phyloP scores from a whole-genome alignment of 192 early-diverging fungal genomes.

The Coemansia sp. region DNA sequence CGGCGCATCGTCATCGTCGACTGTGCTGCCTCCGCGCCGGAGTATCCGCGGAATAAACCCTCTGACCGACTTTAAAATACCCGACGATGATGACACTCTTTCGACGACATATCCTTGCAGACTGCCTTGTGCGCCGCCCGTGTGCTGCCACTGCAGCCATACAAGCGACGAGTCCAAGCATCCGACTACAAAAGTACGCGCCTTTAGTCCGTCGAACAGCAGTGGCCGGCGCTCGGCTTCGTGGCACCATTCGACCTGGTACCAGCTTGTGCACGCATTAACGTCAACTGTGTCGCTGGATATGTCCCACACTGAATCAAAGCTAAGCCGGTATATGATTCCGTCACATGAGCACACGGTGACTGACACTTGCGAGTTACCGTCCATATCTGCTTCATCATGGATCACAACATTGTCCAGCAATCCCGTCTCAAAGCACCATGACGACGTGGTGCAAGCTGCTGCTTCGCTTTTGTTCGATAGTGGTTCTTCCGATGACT shows the following conservation, averaged over 20 bases:
- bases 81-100: constrained; percentile 24
- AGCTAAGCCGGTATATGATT: constrained; percentile 33
- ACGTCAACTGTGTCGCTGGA: constrained; percentile 30
- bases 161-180: constrained; percentile 37
- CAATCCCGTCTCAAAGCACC: constrained; percentile 38
- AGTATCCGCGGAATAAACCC: constrained; percentile 46
- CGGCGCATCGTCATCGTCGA: constrained; percentile 5
- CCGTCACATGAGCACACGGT: constrained; percentile 32
- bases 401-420: constrained; percentile 22
- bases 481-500: not conserved
- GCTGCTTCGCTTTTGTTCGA: constrained; percentile 2
- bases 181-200: constrained; percentile 13
- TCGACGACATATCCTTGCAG: constrained; percentile 26
- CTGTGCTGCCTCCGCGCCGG: constrained; percentile 19
- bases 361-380: constrained; percentile 16
- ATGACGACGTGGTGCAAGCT: constrained; percentile 27
- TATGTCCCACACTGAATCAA: constrained; percentile 41
- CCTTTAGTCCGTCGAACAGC: constrained; percentile 24
- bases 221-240: constrained; percentile 19
- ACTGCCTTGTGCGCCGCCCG: constrained; percentile 17
- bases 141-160: constrained; percentile 38
- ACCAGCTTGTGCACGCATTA: constrained; percentile 35
- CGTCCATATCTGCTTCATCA: constrained; percentile 23
- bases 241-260: constrained; percentile 36
- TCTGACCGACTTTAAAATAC: constrained; percentile 33